Percentiles rank a stretch among this genome's conserved stretches.
These are phyloP conservation scores for Lentinula edodes DNA, from an alignment of 768 basidiomycete species.

Conservation along the genomic window DNA sequence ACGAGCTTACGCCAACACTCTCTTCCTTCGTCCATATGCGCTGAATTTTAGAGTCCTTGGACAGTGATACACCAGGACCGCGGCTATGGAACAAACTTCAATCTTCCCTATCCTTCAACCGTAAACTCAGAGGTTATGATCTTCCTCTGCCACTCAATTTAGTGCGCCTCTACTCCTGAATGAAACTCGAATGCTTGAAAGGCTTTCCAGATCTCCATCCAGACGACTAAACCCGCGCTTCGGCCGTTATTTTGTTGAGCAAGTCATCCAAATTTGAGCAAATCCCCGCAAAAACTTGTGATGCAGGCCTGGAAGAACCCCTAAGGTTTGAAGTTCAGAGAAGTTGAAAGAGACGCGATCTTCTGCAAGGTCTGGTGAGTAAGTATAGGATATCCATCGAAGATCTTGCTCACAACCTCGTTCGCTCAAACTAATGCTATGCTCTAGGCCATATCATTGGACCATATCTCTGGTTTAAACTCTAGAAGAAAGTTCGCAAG, in stretches of 20 bases:
- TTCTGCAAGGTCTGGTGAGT: not conserved
- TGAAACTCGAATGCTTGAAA: too few species aligned
- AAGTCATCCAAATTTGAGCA: not conserved
- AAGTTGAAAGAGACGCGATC: too few species aligned
- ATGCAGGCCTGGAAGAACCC: not conserved
- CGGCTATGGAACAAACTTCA: not conserved
- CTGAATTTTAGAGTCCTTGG: not conserved
- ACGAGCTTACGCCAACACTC: too few species aligned
- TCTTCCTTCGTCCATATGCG: not conserved
- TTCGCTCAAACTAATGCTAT: not conserved
- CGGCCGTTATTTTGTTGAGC: too few species aligned
- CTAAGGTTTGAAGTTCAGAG: not conserved
- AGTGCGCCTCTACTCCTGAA: not conserved
- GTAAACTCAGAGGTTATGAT: not conserved
- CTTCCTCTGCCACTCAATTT: not conserved
- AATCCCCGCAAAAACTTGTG: not conserved
- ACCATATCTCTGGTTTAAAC: not conserved
- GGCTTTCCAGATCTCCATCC: not conserved
- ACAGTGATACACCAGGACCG: not conserved
- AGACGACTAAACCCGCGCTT: not conserved
- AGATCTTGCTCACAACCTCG: not conserved
- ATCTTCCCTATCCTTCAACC: not conserved
- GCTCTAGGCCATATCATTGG: not conserved
- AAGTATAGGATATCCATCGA: not conserved
- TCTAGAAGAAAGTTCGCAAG: not conserved